Evolutionary conservation across 768 basidiomycete genomes (phyloP).

Genomic region (Phlebiopsis flavidoalba): DNA sequence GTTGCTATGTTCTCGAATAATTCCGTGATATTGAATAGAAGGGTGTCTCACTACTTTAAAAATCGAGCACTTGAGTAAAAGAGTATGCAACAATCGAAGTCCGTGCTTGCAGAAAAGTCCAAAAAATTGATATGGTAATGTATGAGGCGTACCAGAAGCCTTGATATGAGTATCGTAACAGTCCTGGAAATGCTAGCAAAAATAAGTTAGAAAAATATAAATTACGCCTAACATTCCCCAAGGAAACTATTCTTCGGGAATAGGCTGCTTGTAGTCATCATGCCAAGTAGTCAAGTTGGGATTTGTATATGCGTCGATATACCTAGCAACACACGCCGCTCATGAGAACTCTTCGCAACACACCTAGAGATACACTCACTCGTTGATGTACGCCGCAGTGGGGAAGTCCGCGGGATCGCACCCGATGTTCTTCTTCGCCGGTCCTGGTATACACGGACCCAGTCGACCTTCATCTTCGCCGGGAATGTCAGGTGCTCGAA

Average conservation of each 20-base stretch:
- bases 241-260: conserved; percentile 64
- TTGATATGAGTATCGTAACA: too few species aligned
- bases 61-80: too few species aligned
- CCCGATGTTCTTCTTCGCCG: conserved; percentile 65
- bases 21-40: too few species aligned
- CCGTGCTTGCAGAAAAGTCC: too few species aligned
- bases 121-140: too few species aligned
- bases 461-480: conserved; percentile 71
- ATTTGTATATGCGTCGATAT: conserved; percentile 72
- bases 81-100: too few species aligned
- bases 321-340: conserved; percentile 21
- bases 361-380: conserved; percentile 25
- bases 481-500: conserved; percentile 69
- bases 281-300: conserved; percentile 78
- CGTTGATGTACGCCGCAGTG: conserved; percentile 74
- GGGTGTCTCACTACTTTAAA: too few species aligned
- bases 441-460: conserved; percentile 87
- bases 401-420: conserved; percentile 80
- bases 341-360: background rate
- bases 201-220: too few species aligned
- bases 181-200: too few species aligned
- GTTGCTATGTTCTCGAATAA: too few species aligned
- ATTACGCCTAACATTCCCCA: conserved; percentile 49
- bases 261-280: conserved; percentile 54
- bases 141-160: too few species aligned